phyloP scores from a whole-genome alignment of 2,329 filamentous ascomycete species.

The Botrytis pseudocinerea region DNA sequence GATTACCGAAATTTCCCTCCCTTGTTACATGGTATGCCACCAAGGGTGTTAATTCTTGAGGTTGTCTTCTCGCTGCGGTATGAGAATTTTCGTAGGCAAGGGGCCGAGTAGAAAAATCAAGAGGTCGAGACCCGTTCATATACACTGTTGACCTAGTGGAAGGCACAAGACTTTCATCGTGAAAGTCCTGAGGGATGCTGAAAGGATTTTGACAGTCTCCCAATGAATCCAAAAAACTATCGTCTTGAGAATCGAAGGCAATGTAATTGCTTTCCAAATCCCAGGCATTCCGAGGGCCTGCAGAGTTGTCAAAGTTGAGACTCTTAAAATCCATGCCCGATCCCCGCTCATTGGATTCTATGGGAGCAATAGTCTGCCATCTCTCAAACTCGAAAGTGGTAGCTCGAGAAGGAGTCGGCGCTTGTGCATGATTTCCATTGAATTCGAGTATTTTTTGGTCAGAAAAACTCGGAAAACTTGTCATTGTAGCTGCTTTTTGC shows the following conservation, averaged over 20 bases:
- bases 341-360: constrained; percentile 8
- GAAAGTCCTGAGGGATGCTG: not conserved
- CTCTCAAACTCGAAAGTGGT: not conserved
- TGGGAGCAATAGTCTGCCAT: not conserved
- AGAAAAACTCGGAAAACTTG: not conserved
- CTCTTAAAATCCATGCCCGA: not conserved
- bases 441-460: not conserved
- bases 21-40: not conserved
- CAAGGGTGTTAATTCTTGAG: not conserved
- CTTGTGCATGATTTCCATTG: not conserved
- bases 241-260: not conserved
- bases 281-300: not conserved
- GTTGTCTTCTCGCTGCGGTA: not conserved
- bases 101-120: not conserved
- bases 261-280: not conserved
- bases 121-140: not conserved
- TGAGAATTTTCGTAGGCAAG: not conserved
- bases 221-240: not conserved
- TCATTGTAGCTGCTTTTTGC: not conserved
- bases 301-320: not conserved
- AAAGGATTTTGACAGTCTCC: not conserved
- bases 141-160: not conserved
- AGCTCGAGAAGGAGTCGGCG: not conserved
- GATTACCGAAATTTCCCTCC: not conserved
- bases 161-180: not conserved